Evolutionary conservation across 768 basidiomycete species (phyloP), one percentile per base, ranked within the genome.

Genomic region (Panaeolus cyanescens): DNA sequence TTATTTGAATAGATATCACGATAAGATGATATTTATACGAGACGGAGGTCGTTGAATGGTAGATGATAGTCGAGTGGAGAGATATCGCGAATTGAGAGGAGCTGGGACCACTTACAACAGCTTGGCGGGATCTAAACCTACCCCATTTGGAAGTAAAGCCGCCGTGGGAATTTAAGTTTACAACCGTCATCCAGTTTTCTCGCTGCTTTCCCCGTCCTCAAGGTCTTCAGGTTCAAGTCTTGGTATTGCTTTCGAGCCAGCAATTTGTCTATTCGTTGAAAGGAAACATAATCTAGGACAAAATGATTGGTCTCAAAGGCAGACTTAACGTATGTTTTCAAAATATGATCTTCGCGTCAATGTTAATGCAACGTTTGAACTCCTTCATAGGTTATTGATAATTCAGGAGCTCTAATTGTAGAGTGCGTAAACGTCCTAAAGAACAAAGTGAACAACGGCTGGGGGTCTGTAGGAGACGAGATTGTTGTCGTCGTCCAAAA

Each of bases 371-470:
- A 17, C 36, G 39, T 7, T 1, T 36, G 8, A 45, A 55, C 3
- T 56, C 39, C 10, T n/a, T 30, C 54, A 19, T 59, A 95, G 93
- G 89, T 94, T 65, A 97, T 99, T 74, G 96, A 99, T 81, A 99
- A 99, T 76, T 95, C 96, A 5, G 96, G 96, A 32, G 96, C 94
- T 6, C 83, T 98, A 64, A 79, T 96, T 63, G 89, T 95, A 39
- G 96, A 98, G 80, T 97, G 95, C 71, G 93, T 99, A 72, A 97
- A 98, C 74, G 87, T 99, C 30, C 82, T 97, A 60, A 98, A 98
- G 76, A 88, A 93, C 72, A 99, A 98, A 75, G 93, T 95, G 68
- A 96, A 93, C 73, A 92, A 95, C 67, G 96, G 96, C 42, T 93
- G 92, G 86, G 96, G 95, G 32, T 83, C 86, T 32, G 92, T 95